Percentiles rank a stretch among this genome's conserved stretches.
These are phyloP conservation scores for Dendrocalamus latiflorus DNA, from an alignment of 202 grass and related monocot species.

Conservation along the genomic window DNA sequence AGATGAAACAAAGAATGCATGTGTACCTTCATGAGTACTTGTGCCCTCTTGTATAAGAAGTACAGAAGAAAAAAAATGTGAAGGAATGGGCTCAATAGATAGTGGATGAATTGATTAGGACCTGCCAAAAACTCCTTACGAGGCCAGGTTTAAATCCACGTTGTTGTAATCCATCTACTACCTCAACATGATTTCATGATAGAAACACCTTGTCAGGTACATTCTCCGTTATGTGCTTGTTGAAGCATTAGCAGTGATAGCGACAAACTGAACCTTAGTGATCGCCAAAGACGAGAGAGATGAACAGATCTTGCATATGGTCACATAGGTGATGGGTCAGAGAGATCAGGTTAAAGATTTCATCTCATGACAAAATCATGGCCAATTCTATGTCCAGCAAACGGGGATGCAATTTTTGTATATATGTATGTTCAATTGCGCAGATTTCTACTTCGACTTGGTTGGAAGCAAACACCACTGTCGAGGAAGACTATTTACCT, in stretches of 20 bases:
- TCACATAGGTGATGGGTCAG: background rate
- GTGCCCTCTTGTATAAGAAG: background rate
- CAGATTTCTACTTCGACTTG: background rate
- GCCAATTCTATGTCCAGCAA: conserved; percentile 23
- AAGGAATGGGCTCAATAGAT: background rate
- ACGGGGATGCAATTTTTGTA: conserved; percentile 9
- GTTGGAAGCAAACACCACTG: background rate
- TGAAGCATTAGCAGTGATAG: background rate
- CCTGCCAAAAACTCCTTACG: background rate
- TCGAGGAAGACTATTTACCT: background rate
- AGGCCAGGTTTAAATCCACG: background rate
- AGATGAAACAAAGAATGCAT: background rate
- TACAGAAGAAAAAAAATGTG: background rate
- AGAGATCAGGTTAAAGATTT: background rate
- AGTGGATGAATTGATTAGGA: background rate
- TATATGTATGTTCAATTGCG: background rate
- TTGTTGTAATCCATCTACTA: background rate
- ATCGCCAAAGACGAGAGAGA: background rate
- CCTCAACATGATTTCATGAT: background rate
- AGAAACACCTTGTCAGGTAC: background rate
- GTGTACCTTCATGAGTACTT: conserved; percentile 22
- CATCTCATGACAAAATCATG: conserved; percentile 12
- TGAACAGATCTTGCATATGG: background rate
- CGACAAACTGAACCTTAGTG: background rate
- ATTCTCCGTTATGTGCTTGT: background rate